These are phyloP conservation scores for Fraxinus anomala DNA, from an alignment of 257 asterid species.

Conservation along the genomic window DNA sequence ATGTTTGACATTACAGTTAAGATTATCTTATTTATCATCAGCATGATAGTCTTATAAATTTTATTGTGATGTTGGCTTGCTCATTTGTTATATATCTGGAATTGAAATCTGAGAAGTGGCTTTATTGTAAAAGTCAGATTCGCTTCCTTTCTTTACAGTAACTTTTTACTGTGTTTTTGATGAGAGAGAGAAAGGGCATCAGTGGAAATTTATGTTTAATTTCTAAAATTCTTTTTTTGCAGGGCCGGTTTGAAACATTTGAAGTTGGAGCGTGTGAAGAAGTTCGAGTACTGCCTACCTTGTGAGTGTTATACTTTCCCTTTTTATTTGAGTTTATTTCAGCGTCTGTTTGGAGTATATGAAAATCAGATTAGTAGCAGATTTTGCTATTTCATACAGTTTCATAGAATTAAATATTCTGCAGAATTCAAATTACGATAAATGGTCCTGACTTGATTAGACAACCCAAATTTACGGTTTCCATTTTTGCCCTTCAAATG, in stretches of 20 bases:
- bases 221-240: constrained; percentile 22
- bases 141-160: neutral
- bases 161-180: neutral
- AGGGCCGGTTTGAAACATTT: constrained; percentile 88
- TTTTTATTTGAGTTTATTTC: neutral
- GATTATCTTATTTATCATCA: neutral
- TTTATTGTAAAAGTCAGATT: neutral
- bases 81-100: neutral
- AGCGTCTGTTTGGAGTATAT: neutral
- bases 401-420: too few species aligned
- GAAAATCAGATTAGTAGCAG: too few species aligned
- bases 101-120: neutral
- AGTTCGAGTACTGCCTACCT: constrained; percentile 89
- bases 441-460: too few species aligned
- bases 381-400: too few species aligned
- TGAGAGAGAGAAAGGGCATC: neutral
- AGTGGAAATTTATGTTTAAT: neutral
- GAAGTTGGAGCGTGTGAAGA: constrained; percentile 81
- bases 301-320: constrained; percentile 52
- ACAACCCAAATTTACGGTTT: too few species aligned
- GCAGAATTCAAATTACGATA: too few species aligned
- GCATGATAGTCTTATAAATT: neutral
- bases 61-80: neutral
- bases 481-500: too few species aligned
- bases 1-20: neutral